phyloP scores from a whole-genome alignment of 495 filamentous ascomycete species.

The Tuber borchii region DNA sequence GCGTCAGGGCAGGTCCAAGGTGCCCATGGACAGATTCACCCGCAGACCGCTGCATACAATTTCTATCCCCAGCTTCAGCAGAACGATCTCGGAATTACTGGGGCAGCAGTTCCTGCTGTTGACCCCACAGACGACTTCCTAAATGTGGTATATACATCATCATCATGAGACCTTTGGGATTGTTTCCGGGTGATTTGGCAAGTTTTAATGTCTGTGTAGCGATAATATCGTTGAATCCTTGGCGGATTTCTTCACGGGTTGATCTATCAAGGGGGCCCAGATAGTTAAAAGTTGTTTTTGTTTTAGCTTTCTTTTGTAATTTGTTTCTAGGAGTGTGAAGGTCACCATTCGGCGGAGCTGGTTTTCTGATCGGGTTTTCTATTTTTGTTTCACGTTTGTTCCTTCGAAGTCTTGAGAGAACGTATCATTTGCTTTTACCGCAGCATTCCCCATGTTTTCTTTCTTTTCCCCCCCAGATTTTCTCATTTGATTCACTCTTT shows the following conservation, averaged over 20 bases:
- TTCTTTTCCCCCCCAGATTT: neutral
- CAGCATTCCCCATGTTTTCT: neutral
- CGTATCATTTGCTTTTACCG: neutral
- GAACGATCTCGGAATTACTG: neutral
- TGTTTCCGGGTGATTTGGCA: neutral
- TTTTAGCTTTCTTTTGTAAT: neutral
- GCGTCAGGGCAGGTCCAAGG: conserved; percentile 24
- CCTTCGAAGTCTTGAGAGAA: neutral
- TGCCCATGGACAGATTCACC: conserved; percentile 22
- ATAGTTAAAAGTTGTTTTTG: neutral
- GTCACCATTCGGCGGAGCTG: neutral
- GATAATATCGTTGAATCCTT: neutral
- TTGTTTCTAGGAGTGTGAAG: neutral
- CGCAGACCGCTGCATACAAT: conserved; percentile 9
- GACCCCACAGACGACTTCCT: neutral
- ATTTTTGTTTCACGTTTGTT: neutral
- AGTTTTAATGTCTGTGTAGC: neutral
- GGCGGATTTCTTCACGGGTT: conserved; percentile 4
- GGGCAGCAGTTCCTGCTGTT: neutral
- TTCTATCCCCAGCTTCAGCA: neutral
- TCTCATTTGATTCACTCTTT: neutral
- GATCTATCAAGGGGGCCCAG: neutral
- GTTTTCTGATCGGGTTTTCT: conserved; percentile 3
- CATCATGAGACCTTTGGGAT: neutral
- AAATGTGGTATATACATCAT: neutral